A percentile compares a stretch with the other conserved stretches of the same genome.
phyloP scores from a whole-genome alignment of 2,329 filamentous ascomycete species.

The Aspergillus uvarum region DNA sequence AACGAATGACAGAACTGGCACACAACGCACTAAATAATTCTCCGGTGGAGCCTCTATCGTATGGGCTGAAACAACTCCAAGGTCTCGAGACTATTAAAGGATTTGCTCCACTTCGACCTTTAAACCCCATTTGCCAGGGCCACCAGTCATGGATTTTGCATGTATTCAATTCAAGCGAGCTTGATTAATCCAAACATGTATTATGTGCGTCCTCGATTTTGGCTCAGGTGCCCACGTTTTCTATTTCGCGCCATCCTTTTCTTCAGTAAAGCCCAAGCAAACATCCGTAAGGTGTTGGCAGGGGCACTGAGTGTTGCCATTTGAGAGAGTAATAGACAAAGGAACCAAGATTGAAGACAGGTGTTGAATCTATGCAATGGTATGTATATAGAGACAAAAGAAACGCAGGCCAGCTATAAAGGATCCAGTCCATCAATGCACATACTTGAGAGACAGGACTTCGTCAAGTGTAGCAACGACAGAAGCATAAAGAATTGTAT shows the following conservation, averaged over 20 bases:
- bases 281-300: background rate
- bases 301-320: background rate
- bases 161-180: background rate
- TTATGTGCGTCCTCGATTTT: background rate
- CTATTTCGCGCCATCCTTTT: background rate
- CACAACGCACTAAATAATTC: background rate
- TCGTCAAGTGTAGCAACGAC: slow-evolving; percentile 1
- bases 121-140: background rate
- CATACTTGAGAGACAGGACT: slow-evolving; percentile 1
- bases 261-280: background rate
- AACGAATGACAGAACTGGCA: background rate
- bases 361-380: slow-evolving; percentile 20
- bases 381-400: slow-evolving; percentile 20
- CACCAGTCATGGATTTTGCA: background rate
- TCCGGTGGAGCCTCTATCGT: background rate
- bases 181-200: background rate
- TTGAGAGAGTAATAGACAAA: slow-evolving; percentile 8
- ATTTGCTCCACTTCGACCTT: background rate
- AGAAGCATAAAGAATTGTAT: slow-evolving; percentile 10
- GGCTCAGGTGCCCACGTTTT: background rate
- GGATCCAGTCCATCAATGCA: slow-evolving; percentile 16
- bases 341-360: background rate
- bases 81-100: background rate
- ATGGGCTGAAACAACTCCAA: background rate
- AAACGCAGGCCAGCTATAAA: background rate